These are phyloP conservation scores for Viola pubescens DNA, from an alignment of 441 rosid species.

Conservation along the genomic window DNA sequence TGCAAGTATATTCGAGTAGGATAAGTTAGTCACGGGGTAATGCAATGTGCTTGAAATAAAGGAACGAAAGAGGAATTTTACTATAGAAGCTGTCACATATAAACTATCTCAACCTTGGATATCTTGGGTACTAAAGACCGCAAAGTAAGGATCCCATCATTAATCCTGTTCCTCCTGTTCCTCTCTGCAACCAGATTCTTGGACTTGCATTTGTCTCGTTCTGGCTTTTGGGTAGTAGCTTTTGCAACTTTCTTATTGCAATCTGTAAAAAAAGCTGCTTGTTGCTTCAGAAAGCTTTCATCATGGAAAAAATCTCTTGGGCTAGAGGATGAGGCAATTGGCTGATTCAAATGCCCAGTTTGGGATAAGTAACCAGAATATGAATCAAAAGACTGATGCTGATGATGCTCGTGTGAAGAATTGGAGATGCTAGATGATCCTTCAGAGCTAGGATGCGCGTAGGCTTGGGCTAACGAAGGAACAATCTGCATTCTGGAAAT, in stretches of 20 bases:
- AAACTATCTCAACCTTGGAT: constrained; percentile 48
- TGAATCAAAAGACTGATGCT: constrained; percentile 27
- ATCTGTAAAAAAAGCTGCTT: constrained; percentile 13
- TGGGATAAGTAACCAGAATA: constrained; percentile 16
- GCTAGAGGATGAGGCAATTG: constrained; percentile 18
- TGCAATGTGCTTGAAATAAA: not conserved
- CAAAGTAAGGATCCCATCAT: constrained; percentile 40
- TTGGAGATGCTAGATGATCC: constrained; percentile 45
- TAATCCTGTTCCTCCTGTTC: constrained; percentile 58
- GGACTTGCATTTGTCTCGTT: constrained; percentile 33
- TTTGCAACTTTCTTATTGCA: constrained; percentile 11
- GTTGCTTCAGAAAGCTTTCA: constrained; percentile 20
- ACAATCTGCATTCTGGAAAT: constrained; percentile 24
- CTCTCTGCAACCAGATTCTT: constrained; percentile 79
- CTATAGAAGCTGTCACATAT: not conserved
- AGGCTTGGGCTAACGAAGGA: constrained; percentile 15
- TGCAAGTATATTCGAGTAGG: constrained; percentile 21
- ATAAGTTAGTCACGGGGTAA: not conserved
- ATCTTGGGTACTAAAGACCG: constrained; percentile 72
- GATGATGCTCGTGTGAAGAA: constrained; percentile 34
- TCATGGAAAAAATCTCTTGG: constrained; percentile 13
- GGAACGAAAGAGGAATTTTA: not conserved
- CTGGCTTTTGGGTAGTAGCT: constrained; percentile 20
- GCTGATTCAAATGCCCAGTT: constrained; percentile 21
- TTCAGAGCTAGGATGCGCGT: constrained; percentile 30